Conservation (phyloP, 805 yeast species). For the Blastobotrys terrestris region DNA sequence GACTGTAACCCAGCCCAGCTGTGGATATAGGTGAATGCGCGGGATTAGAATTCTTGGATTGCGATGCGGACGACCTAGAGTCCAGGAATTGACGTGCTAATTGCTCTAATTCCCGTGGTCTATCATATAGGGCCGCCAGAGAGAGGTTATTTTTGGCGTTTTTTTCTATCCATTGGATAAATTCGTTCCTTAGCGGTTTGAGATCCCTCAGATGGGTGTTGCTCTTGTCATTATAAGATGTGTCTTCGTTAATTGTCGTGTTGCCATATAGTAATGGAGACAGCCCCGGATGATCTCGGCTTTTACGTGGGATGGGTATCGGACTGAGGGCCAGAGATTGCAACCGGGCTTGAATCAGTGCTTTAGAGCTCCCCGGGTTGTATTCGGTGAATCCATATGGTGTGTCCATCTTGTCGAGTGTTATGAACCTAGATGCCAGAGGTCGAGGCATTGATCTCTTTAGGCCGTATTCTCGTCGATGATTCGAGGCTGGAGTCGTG, state of each 20-base stretch:
- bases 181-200: not conserved
- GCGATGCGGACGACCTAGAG: not conserved
- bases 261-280: conserved; percentile 4
- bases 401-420: conserved; percentile 61
- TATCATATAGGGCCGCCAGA: not conserved
- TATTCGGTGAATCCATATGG: conserved; percentile 63
- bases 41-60: not conserved
- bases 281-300: conserved; percentile 1
- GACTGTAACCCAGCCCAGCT: conserved; percentile 68
- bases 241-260: not conserved
- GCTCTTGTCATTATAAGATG: not conserved
- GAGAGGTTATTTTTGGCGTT: not conserved
- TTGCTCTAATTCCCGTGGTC: not conserved
- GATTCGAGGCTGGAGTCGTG: conserved; percentile 58
- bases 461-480: conserved; percentile 69
- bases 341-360: conserved; percentile 57
- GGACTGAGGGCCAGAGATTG: conserved; percentile 57
- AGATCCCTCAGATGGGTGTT: not conserved
- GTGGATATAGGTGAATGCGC: conserved; percentile 40
- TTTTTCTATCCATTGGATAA: not conserved
- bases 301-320: conserved; percentile 1
- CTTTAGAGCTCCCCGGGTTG: conserved; percentile 54
- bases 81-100: not conserved
- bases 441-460: conserved; percentile 64
- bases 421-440: conserved; percentile 50